Evolutionary conservation across 441 rosid species (phyloP), one percentile per base, ranked within the genome.

Genomic region (Corymbia citriodora): DNA sequence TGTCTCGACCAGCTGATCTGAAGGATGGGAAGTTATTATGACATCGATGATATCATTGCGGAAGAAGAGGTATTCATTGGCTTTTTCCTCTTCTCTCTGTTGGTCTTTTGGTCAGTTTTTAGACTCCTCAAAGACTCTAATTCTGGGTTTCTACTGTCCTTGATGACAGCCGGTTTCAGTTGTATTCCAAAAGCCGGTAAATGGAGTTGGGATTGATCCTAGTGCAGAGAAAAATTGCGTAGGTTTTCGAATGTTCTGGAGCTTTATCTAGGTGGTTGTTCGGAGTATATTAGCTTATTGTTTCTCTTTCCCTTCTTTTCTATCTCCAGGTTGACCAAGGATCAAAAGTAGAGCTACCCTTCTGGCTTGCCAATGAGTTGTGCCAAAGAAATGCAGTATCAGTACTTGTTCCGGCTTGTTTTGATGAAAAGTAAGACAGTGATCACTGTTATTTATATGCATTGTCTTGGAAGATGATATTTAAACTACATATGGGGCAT

Each of bases 321-420:
- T 31, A 70, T 90, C 86, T 18, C 91, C 88, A 98, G 99, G 97
- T 93, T 87, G 98, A 96, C 81, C 96, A 94, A 94, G 99, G 98
- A 14, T 95, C 99, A 18, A 97, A 95, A 92, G 90, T 94, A 4
- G 99, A 96, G 95, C 90, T 98, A 40, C 98, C 99, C n/a, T 95
- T 98, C 90, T 97, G 99, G 99, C 98, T 97, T 91, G 96, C 97
- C 87, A 94, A 92, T 23, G 99, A 96, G 91, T 92, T 98, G 88
- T 91, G 94, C 91, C 88, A 93, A 93, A 95, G 99, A 90, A 96
- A 98, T 93, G 97, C 96, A 88, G 94, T 93, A 36, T 91, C 97
- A 40, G 93, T 96, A 40, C 92, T 91, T 88, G 95, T 94, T 88
- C 99, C 99, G 31, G 90, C 95, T 29, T 98, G 97, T 94, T 98